Conservation (phyloP, 305 asterid species). For the Fraxinus baroniana region DNA sequence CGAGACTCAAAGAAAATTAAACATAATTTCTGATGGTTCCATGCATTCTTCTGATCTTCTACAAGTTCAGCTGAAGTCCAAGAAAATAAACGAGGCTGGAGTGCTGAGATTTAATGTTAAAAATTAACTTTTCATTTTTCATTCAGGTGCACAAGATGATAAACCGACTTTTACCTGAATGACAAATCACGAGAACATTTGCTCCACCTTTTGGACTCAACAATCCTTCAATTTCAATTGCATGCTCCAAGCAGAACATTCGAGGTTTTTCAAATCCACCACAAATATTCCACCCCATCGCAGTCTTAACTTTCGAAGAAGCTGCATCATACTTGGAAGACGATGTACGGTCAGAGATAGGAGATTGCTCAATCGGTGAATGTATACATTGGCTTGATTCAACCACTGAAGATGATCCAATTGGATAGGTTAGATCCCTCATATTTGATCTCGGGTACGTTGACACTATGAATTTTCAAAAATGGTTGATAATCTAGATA, state of each 20-base stretch:
- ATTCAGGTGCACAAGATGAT: slow-evolving; percentile 3
- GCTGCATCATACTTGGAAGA: slow-evolving; percentile 30
- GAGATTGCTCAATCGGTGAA: slow-evolving; percentile 30
- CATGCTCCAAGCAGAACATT: slow-evolving; percentile 89
- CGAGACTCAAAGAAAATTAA: not conserved
- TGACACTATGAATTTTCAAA: not conserved
- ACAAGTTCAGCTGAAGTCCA: not conserved
- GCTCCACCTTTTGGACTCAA: slow-evolving; percentile 75
- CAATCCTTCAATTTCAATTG: slow-evolving; percentile 72
- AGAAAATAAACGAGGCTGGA: not conserved
- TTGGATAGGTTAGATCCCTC: slow-evolving; percentile 25
- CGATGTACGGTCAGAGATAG: slow-evolving; percentile 17
- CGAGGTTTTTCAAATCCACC: slow-evolving; percentile 51
- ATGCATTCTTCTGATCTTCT: not conserved
- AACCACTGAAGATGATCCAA: slow-evolving; percentile 29
- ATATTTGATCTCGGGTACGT: slow-evolving; percentile 22
- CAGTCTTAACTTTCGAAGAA: slow-evolving; percentile 33
- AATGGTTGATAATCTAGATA: not conserved
- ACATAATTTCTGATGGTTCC: not conserved
- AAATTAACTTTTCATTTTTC: not conserved
- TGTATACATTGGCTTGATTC: slow-evolving; percentile 30
- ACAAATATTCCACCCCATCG: slow-evolving; percentile 49
- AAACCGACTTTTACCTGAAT: slow-evolving; percentile 65
- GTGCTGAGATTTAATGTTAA: not conserved
- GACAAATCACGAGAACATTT: slow-evolving; percentile 84